Conservation (phyloP, 225 moss, liverwort and hornwort genomes). For the Bryoerythrophyllum caledonicum region DNA sequence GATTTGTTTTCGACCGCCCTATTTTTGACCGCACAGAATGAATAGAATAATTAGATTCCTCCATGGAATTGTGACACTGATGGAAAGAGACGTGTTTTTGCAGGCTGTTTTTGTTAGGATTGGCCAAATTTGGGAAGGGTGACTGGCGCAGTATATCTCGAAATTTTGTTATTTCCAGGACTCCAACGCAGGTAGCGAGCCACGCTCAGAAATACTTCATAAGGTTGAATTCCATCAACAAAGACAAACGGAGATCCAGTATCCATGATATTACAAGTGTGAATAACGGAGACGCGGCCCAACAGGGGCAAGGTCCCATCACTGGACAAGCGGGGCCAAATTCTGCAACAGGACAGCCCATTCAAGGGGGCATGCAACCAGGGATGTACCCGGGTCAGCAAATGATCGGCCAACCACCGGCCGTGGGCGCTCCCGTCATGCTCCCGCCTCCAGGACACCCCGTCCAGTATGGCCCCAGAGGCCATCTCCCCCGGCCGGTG, state of each 20-base stretch:
- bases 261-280: constrained; percentile 97
- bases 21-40: neutral
- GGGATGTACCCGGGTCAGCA: constrained; percentile 63
- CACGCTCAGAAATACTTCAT: constrained; percentile 98
- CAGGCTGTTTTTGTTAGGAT: constrained; percentile 85
- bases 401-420: constrained; percentile 53
- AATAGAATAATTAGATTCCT: neutral
- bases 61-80: constrained; percentile 7
- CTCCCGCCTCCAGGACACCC: constrained; percentile 60
- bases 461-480: constrained; percentile 64
- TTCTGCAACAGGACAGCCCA: constrained; percentile 66
- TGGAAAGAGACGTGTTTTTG: neutral
- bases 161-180: constrained; percentile 89
- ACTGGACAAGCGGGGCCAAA: constrained; percentile 81
- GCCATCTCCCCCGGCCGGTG: constrained; percentile 74
- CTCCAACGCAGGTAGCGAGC: constrained; percentile 95
- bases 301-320: constrained; percentile 80
- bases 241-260: constrained; percentile 94
- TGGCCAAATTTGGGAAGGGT: constrained; percentile 93
- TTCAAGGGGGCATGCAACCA: constrained; percentile 65
- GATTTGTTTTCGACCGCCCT: neutral
- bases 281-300: constrained; percentile 65
- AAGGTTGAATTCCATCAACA: constrained; percentile 85
- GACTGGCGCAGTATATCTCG: constrained; percentile 97
- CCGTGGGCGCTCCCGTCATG: constrained; percentile 66